A percentile compares a stretch with the other conserved stretches of the same genome.
Conservation (phyloP, 2,329 filamentous ascomycete genomes). For the Diaporthe australafricana region DNA sequence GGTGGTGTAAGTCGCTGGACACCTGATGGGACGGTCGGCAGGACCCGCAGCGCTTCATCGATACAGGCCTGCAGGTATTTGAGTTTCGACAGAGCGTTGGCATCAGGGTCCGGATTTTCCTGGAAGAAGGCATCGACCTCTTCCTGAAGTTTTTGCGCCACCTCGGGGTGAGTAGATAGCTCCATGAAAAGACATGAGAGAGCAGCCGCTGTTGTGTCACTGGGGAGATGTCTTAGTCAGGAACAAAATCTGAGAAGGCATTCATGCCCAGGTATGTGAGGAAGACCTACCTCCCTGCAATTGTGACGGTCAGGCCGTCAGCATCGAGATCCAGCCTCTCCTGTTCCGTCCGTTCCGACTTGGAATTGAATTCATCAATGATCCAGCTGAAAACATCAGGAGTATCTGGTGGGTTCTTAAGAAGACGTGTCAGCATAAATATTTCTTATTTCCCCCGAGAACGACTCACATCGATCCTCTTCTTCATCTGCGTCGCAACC, state of each 20-base stretch:
- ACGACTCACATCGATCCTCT: conserved; percentile 29
- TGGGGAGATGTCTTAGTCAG: not conserved
- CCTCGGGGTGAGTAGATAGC: conserved; percentile 24
- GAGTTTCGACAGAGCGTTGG: conserved; percentile 20
- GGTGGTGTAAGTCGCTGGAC: conserved; percentile 22
- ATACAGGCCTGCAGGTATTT: conserved; percentile 32
- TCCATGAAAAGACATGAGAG: conserved; percentile 35
- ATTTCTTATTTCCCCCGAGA: not conserved
- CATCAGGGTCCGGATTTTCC: conserved; percentile 14
- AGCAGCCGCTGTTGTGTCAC: conserved; percentile 31
- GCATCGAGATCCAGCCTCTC: conserved; percentile 22
- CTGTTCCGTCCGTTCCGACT: not conserved
- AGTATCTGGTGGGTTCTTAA: conserved; percentile 31
- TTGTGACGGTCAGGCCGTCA: conserved; percentile 23
- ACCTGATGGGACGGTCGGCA: conserved; percentile 27
- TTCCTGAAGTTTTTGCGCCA: conserved; percentile 3
- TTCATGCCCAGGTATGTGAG: not conserved
- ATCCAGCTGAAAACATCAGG: conserved; percentile 31
- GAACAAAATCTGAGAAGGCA: too few species aligned
- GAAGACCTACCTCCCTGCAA: conserved; percentile 29
- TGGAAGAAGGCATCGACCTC: conserved; percentile 29
- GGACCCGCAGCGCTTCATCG: conserved; percentile 33
- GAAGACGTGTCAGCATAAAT: not conserved
- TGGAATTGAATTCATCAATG: conserved; percentile 31
- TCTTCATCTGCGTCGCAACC: conserved; percentile 20